These are phyloP conservation scores for Epichloe bromicola DNA, from an alignment of 2,329 filamentous ascomycete species.

Conservation along the genomic window DNA sequence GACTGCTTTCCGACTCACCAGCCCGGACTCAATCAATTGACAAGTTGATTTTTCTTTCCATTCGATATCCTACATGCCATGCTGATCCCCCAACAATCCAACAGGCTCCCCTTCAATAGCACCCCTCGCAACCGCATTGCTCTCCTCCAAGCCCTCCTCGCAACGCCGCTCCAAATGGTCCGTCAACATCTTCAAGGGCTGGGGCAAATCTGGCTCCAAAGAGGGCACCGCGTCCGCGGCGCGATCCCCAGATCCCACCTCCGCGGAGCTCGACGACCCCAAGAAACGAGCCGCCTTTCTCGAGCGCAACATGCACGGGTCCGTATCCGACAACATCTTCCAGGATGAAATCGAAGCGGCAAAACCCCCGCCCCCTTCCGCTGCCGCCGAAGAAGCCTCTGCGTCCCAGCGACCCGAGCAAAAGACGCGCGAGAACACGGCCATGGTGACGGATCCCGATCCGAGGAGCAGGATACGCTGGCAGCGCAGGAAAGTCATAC, in stretches of 20 bases:
- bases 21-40: neutral
- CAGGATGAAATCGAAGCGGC: constrained; percentile 41
- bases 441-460: constrained; percentile 58
- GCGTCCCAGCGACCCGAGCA: constrained; percentile 19
- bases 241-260: constrained; percentile 11
- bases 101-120: constrained; percentile 7
- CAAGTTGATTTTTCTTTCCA: too few species aligned
- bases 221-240: constrained; percentile 19
- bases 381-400: constrained; percentile 6
- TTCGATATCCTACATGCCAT: neutral
- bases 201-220: constrained; percentile 18
- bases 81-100: neutral
- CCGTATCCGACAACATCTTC: constrained; percentile 46
- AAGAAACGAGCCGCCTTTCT: constrained; percentile 29
- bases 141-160: constrained; percentile 9
- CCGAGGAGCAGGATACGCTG: constrained; percentile 59
- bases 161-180: constrained; percentile 31
- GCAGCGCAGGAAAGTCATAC: constrained; percentile 74
- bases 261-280: constrained; percentile 28
- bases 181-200: constrained; percentile 26
- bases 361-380: constrained; percentile 13
- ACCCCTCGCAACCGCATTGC: constrained; percentile 9
- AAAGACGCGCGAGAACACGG: constrained; percentile 38
- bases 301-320: constrained; percentile 25
- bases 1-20: neutral